Base-by-base conservation (phyloP, 2,329 filamentous ascomycete species). In the Diaporthe australafricana region DNA sequence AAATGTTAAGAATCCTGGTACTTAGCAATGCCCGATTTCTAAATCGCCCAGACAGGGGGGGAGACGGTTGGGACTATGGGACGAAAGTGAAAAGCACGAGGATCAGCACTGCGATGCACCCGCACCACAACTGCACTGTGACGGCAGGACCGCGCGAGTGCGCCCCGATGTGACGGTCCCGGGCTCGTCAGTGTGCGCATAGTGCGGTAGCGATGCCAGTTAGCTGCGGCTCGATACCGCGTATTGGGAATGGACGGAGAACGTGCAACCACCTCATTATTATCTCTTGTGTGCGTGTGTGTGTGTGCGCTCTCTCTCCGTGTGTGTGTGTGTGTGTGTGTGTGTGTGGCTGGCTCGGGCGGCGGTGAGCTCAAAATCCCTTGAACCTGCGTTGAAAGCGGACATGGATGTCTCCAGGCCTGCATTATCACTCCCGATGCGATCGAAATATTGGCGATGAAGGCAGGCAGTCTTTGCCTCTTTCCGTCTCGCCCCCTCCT, bases 361-460 rank as follows among this genome's bases (percentile, higher is more conserved):
- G 45, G 45, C 60, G 60, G 60, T 65, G 60, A 65, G 60, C 35
- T 38, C n/a, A 16, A 38, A 65, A 65, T 65, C 60, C 60, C 60
- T 65, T 50, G 50, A 7, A 35, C 25, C 27, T 48, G 60, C 60
- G 42, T 63, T 63, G 42, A 12, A 30, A 48, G 48, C 60, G 60
- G 60, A 17, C 60, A 25, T 63, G 42, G 60, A 47, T 63, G 60
- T 40, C 47, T 42, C 60, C 60, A 48, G 60, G 9, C 60, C 42
- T 50, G 60, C 60, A 65, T 65, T 65, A 50, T 65, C 60, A 65
- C 60, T 65, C 30, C 60, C 60, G 60, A 38, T 48, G 60, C 45
- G 45, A 38, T 65, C 45, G 60, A 48, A 38, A 38, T 65, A 45
- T 30, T 65, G 60, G 60, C 48, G 45, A 65, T 35, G 60, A 50